phyloP scores from a whole-genome alignment of 2,329 filamentous ascomycete genomes.

The Colletotrichum tropicicola region DNA sequence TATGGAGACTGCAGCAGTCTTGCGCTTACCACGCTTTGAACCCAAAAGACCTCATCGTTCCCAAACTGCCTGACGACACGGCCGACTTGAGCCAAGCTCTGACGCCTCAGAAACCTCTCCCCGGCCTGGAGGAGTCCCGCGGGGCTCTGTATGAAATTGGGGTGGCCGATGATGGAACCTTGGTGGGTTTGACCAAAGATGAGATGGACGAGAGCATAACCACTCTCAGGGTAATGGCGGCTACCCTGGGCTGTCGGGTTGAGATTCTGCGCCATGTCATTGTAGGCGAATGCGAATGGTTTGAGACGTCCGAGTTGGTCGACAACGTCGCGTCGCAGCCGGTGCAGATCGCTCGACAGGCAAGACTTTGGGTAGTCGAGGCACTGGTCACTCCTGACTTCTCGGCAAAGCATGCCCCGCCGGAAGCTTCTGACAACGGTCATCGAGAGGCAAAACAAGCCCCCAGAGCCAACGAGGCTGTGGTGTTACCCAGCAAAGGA shows the following conservation, averaged over 20 bases:
- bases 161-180: conserved; percentile 91
- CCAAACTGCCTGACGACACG: conserved; percentile 75
- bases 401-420: conserved; percentile 42
- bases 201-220: conserved; percentile 91
- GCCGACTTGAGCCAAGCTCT: conserved; percentile 55
- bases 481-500: conserved; percentile 46
- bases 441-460: conserved; percentile 10
- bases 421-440: conserved; percentile 29
- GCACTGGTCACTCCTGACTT: conserved; percentile 84
- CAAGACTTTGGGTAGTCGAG: conserved; percentile 86
- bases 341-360: conserved; percentile 40
- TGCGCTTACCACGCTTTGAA: conserved; percentile 89
- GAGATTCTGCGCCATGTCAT: conserved; percentile 83
- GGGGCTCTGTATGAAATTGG: conserved; percentile 97
- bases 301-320: conserved; percentile 51
- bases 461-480: conserved; percentile 3
- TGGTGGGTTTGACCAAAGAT: conserved; percentile 87
- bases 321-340: conserved; percentile 36
- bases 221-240: conserved; percentile 90
- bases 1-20: conserved; percentile 96
- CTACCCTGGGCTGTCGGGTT: conserved; percentile 87
- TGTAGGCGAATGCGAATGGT: conserved; percentile 87
- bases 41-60: conserved; percentile 77
- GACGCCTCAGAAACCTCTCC: conserved; percentile 66
- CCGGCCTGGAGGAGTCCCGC: conserved; percentile 90